phyloP scores from a whole-genome alignment of 2,329 filamentous ascomycete species.

The Hypoxylon sp. region DNA sequence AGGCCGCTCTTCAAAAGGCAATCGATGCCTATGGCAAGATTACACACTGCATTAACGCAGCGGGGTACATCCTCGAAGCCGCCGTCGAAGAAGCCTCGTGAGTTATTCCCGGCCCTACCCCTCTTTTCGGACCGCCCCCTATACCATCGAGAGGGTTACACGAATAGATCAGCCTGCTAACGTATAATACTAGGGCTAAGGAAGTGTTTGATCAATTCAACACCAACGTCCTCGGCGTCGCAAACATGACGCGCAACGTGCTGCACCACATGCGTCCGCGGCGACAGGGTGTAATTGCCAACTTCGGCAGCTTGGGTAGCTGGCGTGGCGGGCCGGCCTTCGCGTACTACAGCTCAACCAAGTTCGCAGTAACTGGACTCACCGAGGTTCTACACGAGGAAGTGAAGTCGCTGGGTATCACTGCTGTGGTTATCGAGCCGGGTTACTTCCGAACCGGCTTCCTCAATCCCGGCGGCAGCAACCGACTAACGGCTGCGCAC shows the following conservation, averaged over 20 bases:
- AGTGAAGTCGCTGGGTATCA: conserved; percentile 57
- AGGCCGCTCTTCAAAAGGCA: conserved; percentile 54
- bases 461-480: conserved; percentile 56
- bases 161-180: conserved; percentile 3
- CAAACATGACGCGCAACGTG: conserved; percentile 57
- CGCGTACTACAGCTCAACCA: conserved; percentile 58
- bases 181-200: conserved; percentile 36
- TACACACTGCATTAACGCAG: conserved; percentile 65
- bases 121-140: background rate
- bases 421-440: conserved; percentile 63
- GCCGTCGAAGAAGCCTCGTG: conserved; percentile 58
- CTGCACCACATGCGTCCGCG: conserved; percentile 57
- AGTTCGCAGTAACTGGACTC: conserved; percentile 59
- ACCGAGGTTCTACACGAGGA: conserved; percentile 56
- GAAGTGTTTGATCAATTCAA: conserved; percentile 53
- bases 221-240: conserved; percentile 60
- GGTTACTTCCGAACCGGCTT: conserved; percentile 69
- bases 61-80: conserved; percentile 62
- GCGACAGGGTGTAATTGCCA: conserved; percentile 56
- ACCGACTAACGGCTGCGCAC: conserved; percentile 45
- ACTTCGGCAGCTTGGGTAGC: conserved; percentile 59
- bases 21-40: conserved; percentile 57
- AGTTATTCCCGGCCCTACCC: background rate
- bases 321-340: conserved; percentile 53
- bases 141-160: background rate